Conservation (phyloP, 352 stramenopile genomes). For the Phytopythium cucurbitacearum region DNA sequence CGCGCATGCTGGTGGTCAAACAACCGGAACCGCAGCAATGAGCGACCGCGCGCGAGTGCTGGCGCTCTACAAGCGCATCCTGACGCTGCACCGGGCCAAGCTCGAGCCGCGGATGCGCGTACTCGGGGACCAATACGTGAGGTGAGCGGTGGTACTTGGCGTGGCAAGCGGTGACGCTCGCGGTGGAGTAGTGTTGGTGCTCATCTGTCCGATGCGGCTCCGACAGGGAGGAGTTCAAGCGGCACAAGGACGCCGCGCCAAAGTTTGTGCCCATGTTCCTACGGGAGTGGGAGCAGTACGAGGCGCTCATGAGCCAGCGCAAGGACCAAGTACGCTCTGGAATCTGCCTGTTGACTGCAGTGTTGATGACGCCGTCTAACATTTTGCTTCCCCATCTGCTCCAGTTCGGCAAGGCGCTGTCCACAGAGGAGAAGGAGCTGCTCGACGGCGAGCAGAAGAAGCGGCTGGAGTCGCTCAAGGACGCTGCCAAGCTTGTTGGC, state of each 20-base stretch:
- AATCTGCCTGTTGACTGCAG: background rate
- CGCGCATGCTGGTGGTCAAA: background rate
- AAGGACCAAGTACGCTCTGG: conserved; percentile 30
- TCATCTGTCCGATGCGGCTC: background rate
- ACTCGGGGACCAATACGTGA: conserved; percentile 80
- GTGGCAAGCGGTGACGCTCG: background rate
- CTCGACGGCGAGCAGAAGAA: conserved; percentile 64
- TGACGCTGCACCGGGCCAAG: conserved; percentile 71
- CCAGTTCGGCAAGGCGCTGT: conserved; percentile 71
- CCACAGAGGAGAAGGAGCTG: conserved; percentile 45
- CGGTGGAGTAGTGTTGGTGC: background rate
- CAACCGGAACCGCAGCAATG: conserved; percentile 11
- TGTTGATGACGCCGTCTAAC: background rate
- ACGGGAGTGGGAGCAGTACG: conserved; percentile 77
- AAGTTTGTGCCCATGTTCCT: conserved; percentile 81
- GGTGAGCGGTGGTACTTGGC: conserved; percentile 16
- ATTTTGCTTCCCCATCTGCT: background rate
- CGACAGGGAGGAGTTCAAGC: conserved; percentile 74
- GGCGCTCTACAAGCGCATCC: conserved; percentile 71
- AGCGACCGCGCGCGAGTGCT: conserved; percentile 40
- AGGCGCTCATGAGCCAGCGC: conserved; percentile 40
- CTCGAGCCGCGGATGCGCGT: conserved; percentile 79
- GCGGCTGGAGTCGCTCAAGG: conserved; percentile 65
- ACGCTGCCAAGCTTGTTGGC: conserved; percentile 63
- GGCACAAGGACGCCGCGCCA: conserved; percentile 67